These are phyloP conservation scores for Debaryomyces prosopidis DNA, from an alignment of 805 yeast genomes.

Conservation along the genomic window DNA sequence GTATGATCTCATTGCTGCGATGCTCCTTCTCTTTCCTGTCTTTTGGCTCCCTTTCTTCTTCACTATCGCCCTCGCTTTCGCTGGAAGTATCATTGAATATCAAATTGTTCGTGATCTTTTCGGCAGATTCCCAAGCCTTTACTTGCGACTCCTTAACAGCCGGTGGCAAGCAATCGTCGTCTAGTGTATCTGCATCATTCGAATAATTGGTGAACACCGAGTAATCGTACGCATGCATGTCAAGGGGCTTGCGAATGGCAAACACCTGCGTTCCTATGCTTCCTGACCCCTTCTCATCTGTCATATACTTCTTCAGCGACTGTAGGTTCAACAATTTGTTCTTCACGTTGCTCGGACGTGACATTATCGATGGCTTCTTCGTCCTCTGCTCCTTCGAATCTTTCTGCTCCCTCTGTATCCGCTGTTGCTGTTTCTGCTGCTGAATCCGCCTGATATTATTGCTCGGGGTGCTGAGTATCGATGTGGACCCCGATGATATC, in stretches of 20 bases:
- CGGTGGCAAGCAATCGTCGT: slow-evolving; percentile 26
- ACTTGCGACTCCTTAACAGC: slow-evolving; percentile 41
- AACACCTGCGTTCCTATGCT: slow-evolving; percentile 21
- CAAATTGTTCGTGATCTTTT: slow-evolving; percentile 34
- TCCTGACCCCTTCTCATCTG: slow-evolving; percentile 16
- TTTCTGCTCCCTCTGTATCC: slow-evolving; percentile 4
- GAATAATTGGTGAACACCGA: slow-evolving; percentile 31
- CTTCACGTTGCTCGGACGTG: slow-evolving; percentile 28
- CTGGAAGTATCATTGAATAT: slow-evolving; percentile 33
- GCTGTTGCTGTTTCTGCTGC: slow-evolving; percentile 17
- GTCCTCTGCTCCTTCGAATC: slow-evolving; percentile 2
- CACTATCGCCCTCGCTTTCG: slow-evolving; percentile 16
- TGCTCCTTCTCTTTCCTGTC: not conserved
- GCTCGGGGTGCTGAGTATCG: slow-evolving; percentile 43
- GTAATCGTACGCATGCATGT: slow-evolving; percentile 35
- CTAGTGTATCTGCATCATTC: slow-evolving; percentile 14
- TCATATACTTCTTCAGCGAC: slow-evolving; percentile 27
- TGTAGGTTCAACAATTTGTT: slow-evolving; percentile 39
- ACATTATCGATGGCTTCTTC: slow-evolving; percentile 1
- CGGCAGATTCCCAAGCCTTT: slow-evolving; percentile 47
- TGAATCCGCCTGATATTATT: slow-evolving; percentile 38
- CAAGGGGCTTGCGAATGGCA: slow-evolving; percentile 32
- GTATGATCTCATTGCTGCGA: slow-evolving; percentile 13
- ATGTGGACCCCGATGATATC: slow-evolving; percentile 36
- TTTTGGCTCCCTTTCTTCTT: slow-evolving; percentile 1